Evolutionary conservation across 2,329 filamentous ascomycete genomes (phyloP), one percentile per base, ranked within the genome.

Genomic region (Aspergillus texensis): DNA sequence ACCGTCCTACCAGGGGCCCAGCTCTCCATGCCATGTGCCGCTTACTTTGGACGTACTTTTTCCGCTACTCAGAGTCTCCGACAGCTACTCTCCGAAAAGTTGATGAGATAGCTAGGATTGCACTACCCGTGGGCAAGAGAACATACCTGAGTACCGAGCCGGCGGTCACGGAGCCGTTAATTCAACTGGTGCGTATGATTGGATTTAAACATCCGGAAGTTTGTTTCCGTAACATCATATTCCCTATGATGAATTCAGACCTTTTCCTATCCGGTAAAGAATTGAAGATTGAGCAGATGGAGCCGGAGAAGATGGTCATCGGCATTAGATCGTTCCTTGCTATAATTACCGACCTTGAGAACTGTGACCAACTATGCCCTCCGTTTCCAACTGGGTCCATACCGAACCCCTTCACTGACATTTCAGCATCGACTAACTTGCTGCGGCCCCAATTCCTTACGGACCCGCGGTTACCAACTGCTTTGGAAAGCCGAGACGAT

Each of bases 301-400:
- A 99, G 66, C 95, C 96, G 0, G 96, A 99, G 74, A 91, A 92
- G 71, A 96, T 97, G 80, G 94, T 98, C n/a, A 91, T 99, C 70
- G 95, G 94, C 3, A 99, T 99, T 66, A 88, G 93, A 66, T 92
- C 95, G 3, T 99, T 98, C 75, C 84, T 99, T 32, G 92, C 91
- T 36, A 93, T 98, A 69, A 94, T 99, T 88, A 87, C 91, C 0
- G 95, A 99, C 75, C 83, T 98, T 30, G 95, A 99, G 77, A 94
- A 91, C 67, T 90, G 90, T 30, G 90, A 94, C 56, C 85, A 88
- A 66, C 86, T 89, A 14, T 86, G 86, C 28, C 95, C 95, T 3
- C 91, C 93, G 0, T 97, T 98, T 69, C 95, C 95, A 1, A 87
- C 89, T 53, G 86, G 88, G 12, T 88, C 76, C 32, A 72, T 77